These are phyloP conservation scores for Serendipita sp. DNA, from an alignment of 768 basidiomycete species.

Conservation along the genomic window DNA sequence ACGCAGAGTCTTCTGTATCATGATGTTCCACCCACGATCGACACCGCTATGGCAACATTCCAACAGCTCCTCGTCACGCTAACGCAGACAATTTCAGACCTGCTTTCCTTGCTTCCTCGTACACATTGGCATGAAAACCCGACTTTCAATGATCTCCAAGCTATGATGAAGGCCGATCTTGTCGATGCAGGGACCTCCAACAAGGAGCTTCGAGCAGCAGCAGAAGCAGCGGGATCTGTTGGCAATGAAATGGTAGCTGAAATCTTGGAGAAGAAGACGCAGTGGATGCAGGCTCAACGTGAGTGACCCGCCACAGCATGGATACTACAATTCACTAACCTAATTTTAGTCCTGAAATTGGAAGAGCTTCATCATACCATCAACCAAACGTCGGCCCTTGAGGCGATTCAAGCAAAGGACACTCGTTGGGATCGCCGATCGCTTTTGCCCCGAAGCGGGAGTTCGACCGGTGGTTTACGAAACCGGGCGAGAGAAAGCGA, in stretches of 20 bases:
- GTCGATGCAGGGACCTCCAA: constrained; percentile 24
- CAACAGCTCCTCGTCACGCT: constrained; percentile 77
- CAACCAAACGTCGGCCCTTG: constrained; percentile 73
- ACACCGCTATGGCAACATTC: constrained; percentile 79
- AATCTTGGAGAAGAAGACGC: constrained; percentile 73
- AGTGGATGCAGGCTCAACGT: constrained; percentile 81
- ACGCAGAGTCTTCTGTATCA: constrained; percentile 13
- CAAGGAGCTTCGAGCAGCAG: neutral
- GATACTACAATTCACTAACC: neutral
- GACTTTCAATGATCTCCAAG: constrained; percentile 17
- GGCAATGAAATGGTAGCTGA: constrained; percentile 70
- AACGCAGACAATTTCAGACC: constrained; percentile 78
- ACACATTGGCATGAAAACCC: neutral
- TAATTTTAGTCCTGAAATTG: constrained; percentile 48
- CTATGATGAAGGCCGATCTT: constrained; percentile 68
- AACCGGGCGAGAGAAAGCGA: constrained; percentile 32
- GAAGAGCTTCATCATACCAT: constrained; percentile 84
- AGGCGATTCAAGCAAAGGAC: constrained; percentile 71
- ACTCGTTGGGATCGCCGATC: constrained; percentile 63
- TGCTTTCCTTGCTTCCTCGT: constrained; percentile 72
- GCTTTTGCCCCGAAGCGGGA: constrained; percentile 54
- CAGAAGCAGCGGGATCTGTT: constrained; percentile 35
- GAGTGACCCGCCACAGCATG: neutral
- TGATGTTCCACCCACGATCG: constrained; percentile 77
- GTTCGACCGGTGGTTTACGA: constrained; percentile 54